A percentile compares a stretch with the other conserved stretches of the same genome.
phyloP scores from a whole-genome alignment of 2,329 filamentous ascomycete genomes.

The Neoarthrinium moseri region DNA sequence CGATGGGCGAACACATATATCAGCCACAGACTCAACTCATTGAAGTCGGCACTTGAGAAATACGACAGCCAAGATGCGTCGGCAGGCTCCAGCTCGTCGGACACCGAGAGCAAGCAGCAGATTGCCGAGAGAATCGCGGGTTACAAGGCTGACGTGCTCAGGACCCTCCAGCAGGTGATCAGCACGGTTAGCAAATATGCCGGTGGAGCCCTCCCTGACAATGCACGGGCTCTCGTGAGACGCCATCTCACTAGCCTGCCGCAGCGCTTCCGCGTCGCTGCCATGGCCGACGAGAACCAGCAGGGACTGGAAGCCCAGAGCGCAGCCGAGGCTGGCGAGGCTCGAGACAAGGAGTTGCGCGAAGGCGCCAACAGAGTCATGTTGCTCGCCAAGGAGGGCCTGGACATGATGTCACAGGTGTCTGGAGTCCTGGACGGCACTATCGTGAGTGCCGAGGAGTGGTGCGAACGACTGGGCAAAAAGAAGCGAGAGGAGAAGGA shows the following conservation, averaged over 20 bases:
- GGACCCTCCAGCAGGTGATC: constrained; percentile 77
- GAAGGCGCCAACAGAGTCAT: constrained; percentile 75
- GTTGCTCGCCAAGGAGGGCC: constrained; percentile 81
- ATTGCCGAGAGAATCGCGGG: constrained; percentile 64
- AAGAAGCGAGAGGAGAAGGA: constrained; percentile 32
- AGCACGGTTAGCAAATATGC: constrained; percentile 86
- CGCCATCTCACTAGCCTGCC: constrained; percentile 82
- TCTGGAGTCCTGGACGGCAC: constrained; percentile 86
- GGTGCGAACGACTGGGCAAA: constrained; percentile 77
- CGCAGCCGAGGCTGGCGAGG: constrained; percentile 34
- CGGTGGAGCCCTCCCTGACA: constrained; percentile 87
- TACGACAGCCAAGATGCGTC: constrained; percentile 60
- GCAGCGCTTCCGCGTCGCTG: constrained; percentile 75
- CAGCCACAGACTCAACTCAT: constrained; percentile 68
- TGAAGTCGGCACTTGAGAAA: constrained; percentile 76
- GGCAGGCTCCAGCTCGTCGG: constrained; percentile 17
- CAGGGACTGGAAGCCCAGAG: constrained; percentile 22
- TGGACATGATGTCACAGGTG: constrained; percentile 94
- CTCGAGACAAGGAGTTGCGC: constrained; percentile 40
- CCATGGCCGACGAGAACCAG: constrained; percentile 38
- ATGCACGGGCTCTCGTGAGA: constrained; percentile 79
- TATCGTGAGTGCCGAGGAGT: constrained; percentile 84
- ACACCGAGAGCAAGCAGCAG: constrained; percentile 42
- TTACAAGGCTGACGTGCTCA: constrained; percentile 70
- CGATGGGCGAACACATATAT: constrained; percentile 81